These are phyloP conservation scores for Populus alba DNA, from an alignment of 345 rosid genomes.

Conservation along the genomic window DNA sequence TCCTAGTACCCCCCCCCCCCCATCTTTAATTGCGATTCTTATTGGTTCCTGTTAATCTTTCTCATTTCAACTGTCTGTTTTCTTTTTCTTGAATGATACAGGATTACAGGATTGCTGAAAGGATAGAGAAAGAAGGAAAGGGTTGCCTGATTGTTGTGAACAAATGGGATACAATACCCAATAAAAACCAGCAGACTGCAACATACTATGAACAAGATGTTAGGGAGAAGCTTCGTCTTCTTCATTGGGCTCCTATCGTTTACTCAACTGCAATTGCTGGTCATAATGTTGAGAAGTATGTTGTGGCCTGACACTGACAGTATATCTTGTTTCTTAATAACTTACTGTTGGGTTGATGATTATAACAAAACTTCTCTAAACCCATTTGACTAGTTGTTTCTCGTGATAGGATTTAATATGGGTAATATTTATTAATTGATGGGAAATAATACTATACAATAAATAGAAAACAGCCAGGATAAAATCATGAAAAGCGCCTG, in stretches of 20 bases:
- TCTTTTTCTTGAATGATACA: slow-evolving; percentile 26
- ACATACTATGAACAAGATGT: slow-evolving; percentile 82
- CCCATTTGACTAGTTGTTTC: background rate
- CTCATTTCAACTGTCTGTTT: background rate
- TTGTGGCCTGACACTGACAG: slow-evolving; percentile 1
- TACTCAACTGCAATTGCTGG: slow-evolving; percentile 89
- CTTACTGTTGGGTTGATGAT: background rate
- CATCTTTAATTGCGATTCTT: background rate
- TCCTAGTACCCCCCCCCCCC: background rate
- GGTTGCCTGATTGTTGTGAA: slow-evolving; percentile 95
- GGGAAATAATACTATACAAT: too few relatives aligned
- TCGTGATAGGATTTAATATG: background rate
- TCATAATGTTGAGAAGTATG: slow-evolving; percentile 82
- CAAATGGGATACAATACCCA: slow-evolving; percentile 97
- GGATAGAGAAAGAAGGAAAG: slow-evolving; percentile 91
- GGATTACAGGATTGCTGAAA: slow-evolving; percentile 90
- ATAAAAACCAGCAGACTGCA: slow-evolving; percentile 80
- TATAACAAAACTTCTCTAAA: background rate
- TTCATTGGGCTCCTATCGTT: slow-evolving; percentile 93
- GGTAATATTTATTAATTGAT: too few relatives aligned
- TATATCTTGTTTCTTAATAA: slow-evolving; percentile 4
- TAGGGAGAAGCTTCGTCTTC: slow-evolving; percentile 79
- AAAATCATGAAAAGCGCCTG: too few relatives aligned
- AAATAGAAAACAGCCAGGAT: too few relatives aligned
- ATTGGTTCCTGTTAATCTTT: background rate